Evolutionary conservation across 768 basidiomycete species (phyloP), one percentile per base, ranked within the genome.

Genomic region (Cyclocybe aegerita): DNA sequence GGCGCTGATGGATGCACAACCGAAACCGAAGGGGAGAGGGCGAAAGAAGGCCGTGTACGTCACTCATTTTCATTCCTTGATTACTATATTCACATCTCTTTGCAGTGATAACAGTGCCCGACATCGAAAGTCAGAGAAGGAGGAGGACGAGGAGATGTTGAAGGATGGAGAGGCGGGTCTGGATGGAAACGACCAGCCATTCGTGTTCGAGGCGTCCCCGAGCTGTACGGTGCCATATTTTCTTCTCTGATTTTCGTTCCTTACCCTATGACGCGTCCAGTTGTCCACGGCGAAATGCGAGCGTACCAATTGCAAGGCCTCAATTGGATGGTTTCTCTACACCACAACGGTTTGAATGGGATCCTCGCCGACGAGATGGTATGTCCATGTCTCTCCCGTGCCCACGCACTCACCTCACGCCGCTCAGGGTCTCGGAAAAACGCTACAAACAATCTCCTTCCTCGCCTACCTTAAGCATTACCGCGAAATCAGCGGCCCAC

Each of bases 311-410:
- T 98, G 1, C 95, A 98, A 62, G 97, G 97, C 9, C 68, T 58
- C 14, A 50, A 49, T 31, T 60, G 96, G 95, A 89, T 98, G 93
- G 86, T 94, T 3, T 90, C 93, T 0, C 74, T 99, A 2, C 88
- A 99, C 61, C 93, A 97, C 64, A 97, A 98, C 59, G 94, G 95
- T 39, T 76, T 98, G 54, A 98, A 98, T 54, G 95, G 96, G 43
- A 98, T 98, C 50, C 82, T 98, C 7, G 95, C 96, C 0, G 96
- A 99, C 59, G 96, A 98, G 70, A 98, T 98, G 96, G 79, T 83
- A 56, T 54, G 30, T 35, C 29, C 33, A 52, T 40, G 7, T 23
- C 16, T 31, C 36, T 53, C 39, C n/a, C 41, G 7, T 6, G 40
- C 50, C 47, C 12, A 34, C 9, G 4, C 11, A 12, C 48, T 35